phyloP scores from a whole-genome alignment of 176 grass and related monocot genomes.

The Triticum turgidum region DNA sequence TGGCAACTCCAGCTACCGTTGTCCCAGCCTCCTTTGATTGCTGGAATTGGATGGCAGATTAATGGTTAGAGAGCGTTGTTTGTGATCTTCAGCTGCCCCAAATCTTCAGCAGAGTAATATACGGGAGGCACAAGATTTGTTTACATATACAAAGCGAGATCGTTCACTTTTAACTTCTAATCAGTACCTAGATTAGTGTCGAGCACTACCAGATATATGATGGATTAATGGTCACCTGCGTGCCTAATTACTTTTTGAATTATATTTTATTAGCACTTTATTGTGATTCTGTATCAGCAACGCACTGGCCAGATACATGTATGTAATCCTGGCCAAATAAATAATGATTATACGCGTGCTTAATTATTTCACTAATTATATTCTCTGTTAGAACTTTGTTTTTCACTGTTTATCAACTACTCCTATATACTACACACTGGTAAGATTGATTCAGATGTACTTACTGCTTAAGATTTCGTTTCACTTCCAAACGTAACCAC shows the following conservation, averaged over 20 bases:
- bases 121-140: background rate
- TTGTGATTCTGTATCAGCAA: background rate
- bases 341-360: background rate
- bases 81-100: background rate
- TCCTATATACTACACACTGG: background rate
- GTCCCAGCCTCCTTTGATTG: background rate
- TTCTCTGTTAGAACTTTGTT: background rate
- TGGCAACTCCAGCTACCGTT: constrained; percentile 1
- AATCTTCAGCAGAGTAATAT: background rate
- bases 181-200: constrained; percentile 1
- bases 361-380: background rate
- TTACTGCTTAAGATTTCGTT: constrained; percentile 8
- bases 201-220: background rate
- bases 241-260: background rate
- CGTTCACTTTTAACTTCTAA: background rate
- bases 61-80: background rate
- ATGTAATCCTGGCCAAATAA: background rate
- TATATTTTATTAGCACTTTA: background rate
- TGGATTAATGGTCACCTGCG: background rate
- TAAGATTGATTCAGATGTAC: background rate
- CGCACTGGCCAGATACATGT: background rate
- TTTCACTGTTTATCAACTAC: background rate
- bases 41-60: background rate
- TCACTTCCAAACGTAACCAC: background rate
- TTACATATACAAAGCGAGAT: constrained; percentile 3